phyloP scores from a whole-genome alignment of 2,329 filamentous ascomycete genomes.

The Ophiostoma himal-ulmi region DNA sequence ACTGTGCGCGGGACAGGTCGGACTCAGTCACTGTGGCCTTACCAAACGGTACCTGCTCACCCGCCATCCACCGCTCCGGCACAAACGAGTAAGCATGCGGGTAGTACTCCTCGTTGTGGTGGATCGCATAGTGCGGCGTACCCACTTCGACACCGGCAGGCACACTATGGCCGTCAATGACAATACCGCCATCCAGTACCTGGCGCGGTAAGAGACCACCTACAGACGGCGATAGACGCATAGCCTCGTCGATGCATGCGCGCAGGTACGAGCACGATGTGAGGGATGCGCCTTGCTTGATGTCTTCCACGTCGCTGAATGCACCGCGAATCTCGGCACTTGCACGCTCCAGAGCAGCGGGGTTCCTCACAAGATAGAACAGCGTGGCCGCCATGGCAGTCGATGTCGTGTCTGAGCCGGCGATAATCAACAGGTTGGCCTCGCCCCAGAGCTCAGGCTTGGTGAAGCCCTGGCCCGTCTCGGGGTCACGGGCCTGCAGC shows the following conservation, averaged over 20 bases:
- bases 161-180: slow-evolving; percentile 48
- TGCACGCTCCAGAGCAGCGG: slow-evolving; percentile 42
- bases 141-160: slow-evolving; percentile 58
- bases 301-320: slow-evolving; percentile 50
- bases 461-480: slow-evolving; percentile 61
- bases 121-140: slow-evolving; percentile 61
- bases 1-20: slow-evolving; percentile 51
- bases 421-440: slow-evolving; percentile 66
- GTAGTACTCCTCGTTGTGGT: slow-evolving; percentile 60
- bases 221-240: slow-evolving; percentile 57
- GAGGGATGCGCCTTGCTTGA: slow-evolving; percentile 47
- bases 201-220: slow-evolving; percentile 56
- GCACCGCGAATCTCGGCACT: slow-evolving; percentile 47
- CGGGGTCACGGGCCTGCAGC: slow-evolving; percentile 63
- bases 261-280: slow-evolving; percentile 53
- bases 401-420: slow-evolving; percentile 66
- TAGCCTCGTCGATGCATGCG: slow-evolving; percentile 60
- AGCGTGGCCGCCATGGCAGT: slow-evolving; percentile 59
- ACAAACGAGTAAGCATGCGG: slow-evolving; percentile 52
- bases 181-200: slow-evolving; percentile 50
- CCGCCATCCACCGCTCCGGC: slow-evolving; percentile 61
- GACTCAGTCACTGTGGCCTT: slow-evolving; percentile 40
- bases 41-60: slow-evolving; percentile 31
- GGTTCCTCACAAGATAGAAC: slow-evolving; percentile 56
- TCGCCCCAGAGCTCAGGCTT: slow-evolving; percentile 65